A percentile compares a stretch with the other conserved stretches of the same genome.
phyloP scores from a whole-genome alignment of 768 basidiomycete species.

The Naganishia randhawae region DNA sequence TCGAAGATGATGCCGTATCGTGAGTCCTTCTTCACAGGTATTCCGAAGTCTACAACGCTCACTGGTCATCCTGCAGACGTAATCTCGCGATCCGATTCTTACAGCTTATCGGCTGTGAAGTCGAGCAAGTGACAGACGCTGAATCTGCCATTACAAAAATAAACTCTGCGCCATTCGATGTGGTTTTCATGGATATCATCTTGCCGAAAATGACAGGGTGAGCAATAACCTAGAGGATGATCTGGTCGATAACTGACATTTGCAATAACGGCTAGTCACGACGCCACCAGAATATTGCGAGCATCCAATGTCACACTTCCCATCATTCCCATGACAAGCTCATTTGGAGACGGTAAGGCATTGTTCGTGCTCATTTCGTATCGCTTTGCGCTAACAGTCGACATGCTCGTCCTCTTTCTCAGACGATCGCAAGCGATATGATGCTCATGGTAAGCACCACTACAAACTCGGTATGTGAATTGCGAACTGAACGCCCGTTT shows the following conservation, averaged over 20 bases:
- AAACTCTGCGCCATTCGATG: constrained; percentile 91
- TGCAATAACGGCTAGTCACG: constrained; percentile 31
- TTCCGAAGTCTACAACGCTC: not conserved
- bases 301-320: constrained; percentile 94
- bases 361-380: constrained; percentile 74
- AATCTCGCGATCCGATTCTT: constrained; percentile 86
- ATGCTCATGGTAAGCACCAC: constrained; percentile 7
- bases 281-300: constrained; percentile 83
- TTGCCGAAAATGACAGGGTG: constrained; percentile 58
- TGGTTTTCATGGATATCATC: constrained; percentile 96
- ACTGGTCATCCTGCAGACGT: constrained; percentile 55
- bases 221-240: constrained; percentile 23
- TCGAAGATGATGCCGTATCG: constrained; percentile 85
- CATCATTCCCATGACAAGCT: constrained; percentile 89
- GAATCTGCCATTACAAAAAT: constrained; percentile 90
- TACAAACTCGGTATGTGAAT: not conserved
- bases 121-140: constrained; percentile 91
- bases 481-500: constrained; percentile 13
- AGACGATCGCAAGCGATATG: constrained; percentile 45
- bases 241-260: not conserved
- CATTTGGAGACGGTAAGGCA: constrained; percentile 47
- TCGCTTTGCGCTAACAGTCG: not conserved
- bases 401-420: not conserved
- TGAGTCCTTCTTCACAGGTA: not conserved
- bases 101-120: constrained; percentile 90